Evolutionary conservation across 352 stramenopile species (phyloP), one percentile per base, ranked within the genome.

Genomic region (Pythium pyrilobum): DNA sequence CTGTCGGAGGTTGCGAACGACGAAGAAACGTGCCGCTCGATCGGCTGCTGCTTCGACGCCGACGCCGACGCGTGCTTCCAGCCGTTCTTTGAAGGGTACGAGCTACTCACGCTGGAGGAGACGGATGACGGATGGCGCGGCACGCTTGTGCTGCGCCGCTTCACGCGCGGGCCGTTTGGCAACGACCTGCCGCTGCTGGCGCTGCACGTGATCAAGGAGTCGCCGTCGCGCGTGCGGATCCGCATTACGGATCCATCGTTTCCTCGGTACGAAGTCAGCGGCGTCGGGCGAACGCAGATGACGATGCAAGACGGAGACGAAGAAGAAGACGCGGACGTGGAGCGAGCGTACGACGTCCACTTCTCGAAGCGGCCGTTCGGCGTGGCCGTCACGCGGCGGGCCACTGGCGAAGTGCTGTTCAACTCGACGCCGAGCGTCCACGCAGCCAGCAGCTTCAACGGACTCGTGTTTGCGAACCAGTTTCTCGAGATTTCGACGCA

Each of bases 401-500:
- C 72, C 7, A 76, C 74, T 11, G 66, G 62, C 0, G 81, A 91
- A 45, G 68, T 90, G 29, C 32, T 95, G 42, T 95, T 95, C 66
- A 92, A 95, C 65, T 93, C 82, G 24, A 95, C 85, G 23, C 78
- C 82, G 16, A 66, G 63, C 25, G 37, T 64, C 12, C 65, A 85
- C n/a, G 58, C 36, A 31, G 32, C 56, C 5, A 41, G 47, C 1
- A 72, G 59, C 4, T 87, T 89, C 39, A 88, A 74, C 52, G 81
- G 81, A 0, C 54, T 91, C 13, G 67, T 89, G 52, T 96, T 90
- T 52, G 72, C 85, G 47, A 93, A 96, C 56, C 87, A 96, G 62
- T 96, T 85, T 49, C 45, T 96, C 5, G 84, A 96, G 52, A 56
- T 96, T 15, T 93, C 85, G 15, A 94, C 82, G 2, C 69, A 84